Conservation (phyloP, 208 protist genomes). For the Vickermania spadyakhi region DNA sequence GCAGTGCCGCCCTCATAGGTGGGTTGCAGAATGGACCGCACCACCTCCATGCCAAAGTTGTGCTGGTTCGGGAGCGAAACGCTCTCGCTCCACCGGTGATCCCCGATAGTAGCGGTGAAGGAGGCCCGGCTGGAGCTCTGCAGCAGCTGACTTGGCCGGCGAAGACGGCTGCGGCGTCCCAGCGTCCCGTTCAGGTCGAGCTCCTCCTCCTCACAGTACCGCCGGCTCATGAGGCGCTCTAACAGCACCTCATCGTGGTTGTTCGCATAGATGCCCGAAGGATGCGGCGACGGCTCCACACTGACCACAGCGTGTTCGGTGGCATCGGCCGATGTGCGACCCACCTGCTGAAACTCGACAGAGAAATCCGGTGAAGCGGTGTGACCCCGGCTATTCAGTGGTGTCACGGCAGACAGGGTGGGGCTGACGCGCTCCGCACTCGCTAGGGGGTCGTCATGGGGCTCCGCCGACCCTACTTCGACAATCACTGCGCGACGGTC, state of each 20-base stretch:
- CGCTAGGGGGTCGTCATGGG: not conserved
- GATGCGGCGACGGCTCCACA: no score
- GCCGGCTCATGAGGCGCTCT: not conserved
- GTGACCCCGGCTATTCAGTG: no score
- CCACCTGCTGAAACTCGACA: no score
- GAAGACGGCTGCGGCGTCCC: not conserved
- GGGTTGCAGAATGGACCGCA: not conserved
- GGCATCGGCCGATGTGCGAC: no score
- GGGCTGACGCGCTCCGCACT: no score
- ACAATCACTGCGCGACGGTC: conserved; percentile 6
- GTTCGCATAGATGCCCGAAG: no score
- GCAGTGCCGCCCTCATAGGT: not conserved
- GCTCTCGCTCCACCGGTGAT: not conserved
- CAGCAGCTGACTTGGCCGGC: not conserved
- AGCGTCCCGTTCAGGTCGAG: not conserved
- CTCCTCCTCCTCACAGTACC: not conserved
- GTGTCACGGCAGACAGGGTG: no score
- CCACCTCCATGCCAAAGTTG: conserved; percentile 6
- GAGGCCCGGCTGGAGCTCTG: not conserved
- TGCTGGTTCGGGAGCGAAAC: not conserved
- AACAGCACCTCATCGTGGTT: not conserved
- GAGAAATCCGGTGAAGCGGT: no score
- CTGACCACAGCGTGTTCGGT: no score
- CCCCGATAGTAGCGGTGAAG: not conserved
- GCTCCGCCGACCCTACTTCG: not conserved